Evolutionary conservation across 176 grass and related monocot species (phyloP), one percentile per base, ranked within the genome.

Genomic region (Eremochloa ophiuroides): DNA sequence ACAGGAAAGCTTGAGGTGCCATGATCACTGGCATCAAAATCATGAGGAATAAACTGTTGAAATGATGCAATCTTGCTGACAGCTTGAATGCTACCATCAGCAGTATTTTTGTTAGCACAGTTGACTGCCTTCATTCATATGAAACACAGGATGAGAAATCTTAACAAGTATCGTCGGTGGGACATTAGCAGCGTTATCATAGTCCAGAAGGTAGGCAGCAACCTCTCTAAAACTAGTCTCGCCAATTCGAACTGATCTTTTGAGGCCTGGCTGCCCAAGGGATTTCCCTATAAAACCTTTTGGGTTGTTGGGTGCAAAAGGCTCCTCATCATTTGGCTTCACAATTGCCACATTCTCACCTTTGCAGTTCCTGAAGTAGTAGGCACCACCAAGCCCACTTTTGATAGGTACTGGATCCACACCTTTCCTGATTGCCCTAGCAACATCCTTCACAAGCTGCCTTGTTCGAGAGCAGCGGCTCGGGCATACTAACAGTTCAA

Each of bases 251-350:
- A 94, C 92, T 10, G 92, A 94, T 70, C 80, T 88, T 86, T 91
- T 94, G 65, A 94, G 62, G 66, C 92, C 92, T 53, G 92, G 92
- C 70, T 94, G 86, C 64, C 92, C 92, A 84, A 94, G 92, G 72
- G 88, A 81, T 74, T 80, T 94, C 33, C 92, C 92, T 17, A 72
- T 84, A 58, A 94, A 94, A 53, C 92, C 92, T 87, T 94, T 94
- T 51, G 92, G 92, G 74, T 94, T 94, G 67, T 94, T 94, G 43
- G 92, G 92, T 79, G 88, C 92, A 89, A 89, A 94, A 50, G 92
- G 92, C 39, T 94, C 92, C 80, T 94, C 92, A 3, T 94, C 92
- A 76, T 88, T 94, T 33, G 92, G 92, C 77, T 94, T 94, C 80
- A 94, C 89, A 67, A 94, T 91, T 70, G 92, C 92, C 76, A 34